Conservation (phyloP, 2,329 filamentous ascomycete genomes). For the Fusarium metavorans region DNA sequence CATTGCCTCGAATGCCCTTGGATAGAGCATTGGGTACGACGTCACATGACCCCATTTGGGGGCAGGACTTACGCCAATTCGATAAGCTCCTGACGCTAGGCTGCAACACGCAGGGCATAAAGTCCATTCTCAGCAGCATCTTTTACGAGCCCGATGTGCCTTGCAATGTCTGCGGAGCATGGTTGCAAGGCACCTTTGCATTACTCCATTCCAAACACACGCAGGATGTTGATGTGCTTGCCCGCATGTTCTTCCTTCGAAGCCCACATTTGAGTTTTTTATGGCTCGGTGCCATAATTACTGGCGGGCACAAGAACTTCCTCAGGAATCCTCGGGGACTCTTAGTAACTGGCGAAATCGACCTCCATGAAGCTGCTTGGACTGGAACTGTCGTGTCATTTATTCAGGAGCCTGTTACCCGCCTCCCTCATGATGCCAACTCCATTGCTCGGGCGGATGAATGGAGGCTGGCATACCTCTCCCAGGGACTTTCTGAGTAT, state of each 20-base stretch:
- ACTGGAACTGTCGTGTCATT: slow-evolving; percentile 15
- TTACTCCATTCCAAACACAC: not conserved
- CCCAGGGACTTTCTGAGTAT: not conserved
- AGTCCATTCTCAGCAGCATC: slow-evolving; percentile 17
- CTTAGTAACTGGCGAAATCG: not conserved
- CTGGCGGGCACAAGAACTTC: slow-evolving; percentile 5
- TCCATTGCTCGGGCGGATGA: slow-evolving; percentile 13
- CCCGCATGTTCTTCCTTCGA: slow-evolving; percentile 16
- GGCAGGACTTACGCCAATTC: not conserved
- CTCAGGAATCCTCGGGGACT: not conserved
- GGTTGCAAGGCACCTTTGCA: slow-evolving; percentile 17
- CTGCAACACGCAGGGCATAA: slow-evolving; percentile 2
- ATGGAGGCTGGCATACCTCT: slow-evolving; percentile 7
- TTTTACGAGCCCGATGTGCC: slow-evolving; percentile 18
- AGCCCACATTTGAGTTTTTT: slow-evolving; percentile 8
- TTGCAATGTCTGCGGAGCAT: slow-evolving; percentile 18
- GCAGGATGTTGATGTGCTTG: slow-evolving; percentile 5
- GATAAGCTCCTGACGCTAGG: slow-evolving; percentile 13
- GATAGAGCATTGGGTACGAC: not conserved
- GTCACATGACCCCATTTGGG: not conserved
- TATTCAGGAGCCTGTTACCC: slow-evolving; percentile 8
- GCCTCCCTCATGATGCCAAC: not conserved
- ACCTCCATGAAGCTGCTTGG: slow-evolving; percentile 13
- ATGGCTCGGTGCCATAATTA: slow-evolving; percentile 12
- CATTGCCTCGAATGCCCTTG: not conserved